Conservation (phyloP, 371 early-diverging fungal species). For the Circinella minor region DNA sequence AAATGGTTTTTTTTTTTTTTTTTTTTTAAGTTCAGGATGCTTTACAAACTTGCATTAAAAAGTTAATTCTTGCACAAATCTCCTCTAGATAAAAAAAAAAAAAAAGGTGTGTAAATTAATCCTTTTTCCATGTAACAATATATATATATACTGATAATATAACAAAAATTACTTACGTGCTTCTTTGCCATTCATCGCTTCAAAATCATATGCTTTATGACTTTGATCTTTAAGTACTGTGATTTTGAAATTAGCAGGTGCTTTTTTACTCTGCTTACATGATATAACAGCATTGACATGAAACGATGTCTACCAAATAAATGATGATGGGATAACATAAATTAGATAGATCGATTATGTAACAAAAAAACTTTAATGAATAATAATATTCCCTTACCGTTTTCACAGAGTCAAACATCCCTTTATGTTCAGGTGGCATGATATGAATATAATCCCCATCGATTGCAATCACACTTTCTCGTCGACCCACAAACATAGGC, state of each 20-base stretch:
- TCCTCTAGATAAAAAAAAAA: slow-evolving; percentile 34
- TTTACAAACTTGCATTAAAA: slow-evolving; percentile 50
- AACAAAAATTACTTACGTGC: slow-evolving; percentile 74
- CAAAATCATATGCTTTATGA: slow-evolving; percentile 81
- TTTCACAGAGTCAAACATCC: slow-evolving; percentile 82
- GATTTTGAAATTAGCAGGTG: slow-evolving; percentile 77
- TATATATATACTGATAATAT: too few species aligned
- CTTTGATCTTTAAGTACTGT: slow-evolving; percentile 67
- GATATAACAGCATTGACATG: slow-evolving; percentile 79
- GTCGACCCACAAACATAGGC: slow-evolving; percentile 83
- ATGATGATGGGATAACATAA: background rate
- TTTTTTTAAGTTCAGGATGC: slow-evolving; percentile 11
- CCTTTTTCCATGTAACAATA: too few species aligned
- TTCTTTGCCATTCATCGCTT: slow-evolving; percentile 71
- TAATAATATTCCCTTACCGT: slow-evolving; percentile 60
- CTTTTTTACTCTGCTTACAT: slow-evolving; percentile 80
- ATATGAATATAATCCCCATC: slow-evolving; percentile 94
- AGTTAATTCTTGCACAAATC: slow-evolving; percentile 46
- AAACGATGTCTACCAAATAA: slow-evolving; percentile 64
- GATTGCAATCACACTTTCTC: slow-evolving; percentile 87
- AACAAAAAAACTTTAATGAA: background rate
- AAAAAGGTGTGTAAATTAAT: background rate
- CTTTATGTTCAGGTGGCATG: slow-evolving; percentile 84
- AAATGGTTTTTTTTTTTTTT: too few species aligned
- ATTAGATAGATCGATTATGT: too few species aligned